These are phyloP conservation scores for Trichosporon sp. DNA, from an alignment of 1,284 basidiomycete species.

Conservation along the genomic window DNA sequence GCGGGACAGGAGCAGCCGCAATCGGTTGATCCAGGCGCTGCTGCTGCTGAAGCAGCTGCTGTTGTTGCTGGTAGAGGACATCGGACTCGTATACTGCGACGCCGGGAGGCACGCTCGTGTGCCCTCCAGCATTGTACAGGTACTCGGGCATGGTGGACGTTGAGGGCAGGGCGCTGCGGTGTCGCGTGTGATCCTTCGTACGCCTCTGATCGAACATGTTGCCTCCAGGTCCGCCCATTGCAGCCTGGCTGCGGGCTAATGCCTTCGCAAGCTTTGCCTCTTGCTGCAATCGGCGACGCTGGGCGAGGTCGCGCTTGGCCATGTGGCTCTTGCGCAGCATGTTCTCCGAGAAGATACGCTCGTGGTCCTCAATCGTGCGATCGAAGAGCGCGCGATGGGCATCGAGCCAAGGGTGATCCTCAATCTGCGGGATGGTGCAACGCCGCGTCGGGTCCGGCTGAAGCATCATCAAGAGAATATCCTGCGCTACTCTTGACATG, in stretches of 20 bases:
- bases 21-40: not conserved
- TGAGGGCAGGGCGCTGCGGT: slow-evolving; percentile 48
- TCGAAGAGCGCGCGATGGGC: slow-evolving; percentile 63
- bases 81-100: not conserved
- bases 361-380: slow-evolving; percentile 68
- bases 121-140: slow-evolving; percentile 30
- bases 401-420: slow-evolving; percentile 77
- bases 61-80: not conserved
- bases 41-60: not conserved
- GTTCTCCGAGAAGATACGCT: slow-evolving; percentile 71
- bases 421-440: slow-evolving; percentile 67
- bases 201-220: slow-evolving; percentile 29
- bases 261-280: slow-evolving; percentile 32
- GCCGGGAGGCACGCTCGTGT: not conserved
- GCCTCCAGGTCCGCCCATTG: slow-evolving; percentile 20
- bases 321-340: slow-evolving; percentile 74
- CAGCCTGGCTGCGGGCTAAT: slow-evolving; percentile 33
- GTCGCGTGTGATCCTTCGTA: slow-evolving; percentile 29
- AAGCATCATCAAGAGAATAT: slow-evolving; percentile 74
- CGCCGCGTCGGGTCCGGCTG: slow-evolving; percentile 72
- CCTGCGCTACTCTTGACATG: slow-evolving; percentile 70
- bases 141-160: slow-evolving; percentile 43
- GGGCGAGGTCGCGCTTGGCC: slow-evolving; percentile 58
- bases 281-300: slow-evolving; percentile 36
- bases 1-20: not conserved